Evolutionary conservation across 345 rosid genomes (phyloP).

Genomic region (Boechera retrofracta): DNA sequence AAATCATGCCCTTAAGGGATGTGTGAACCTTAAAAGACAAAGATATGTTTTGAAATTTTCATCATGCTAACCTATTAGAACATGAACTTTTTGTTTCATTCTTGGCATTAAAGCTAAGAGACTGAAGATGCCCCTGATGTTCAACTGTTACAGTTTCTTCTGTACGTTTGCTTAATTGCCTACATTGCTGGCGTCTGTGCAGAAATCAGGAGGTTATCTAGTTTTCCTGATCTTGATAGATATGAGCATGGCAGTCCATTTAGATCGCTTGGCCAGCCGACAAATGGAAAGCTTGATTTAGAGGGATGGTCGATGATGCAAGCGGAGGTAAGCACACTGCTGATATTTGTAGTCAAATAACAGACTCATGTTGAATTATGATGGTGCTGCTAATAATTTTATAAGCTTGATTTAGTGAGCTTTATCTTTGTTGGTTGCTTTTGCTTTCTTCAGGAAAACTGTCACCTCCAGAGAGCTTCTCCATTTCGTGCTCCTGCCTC

Average conservation of each 20-base stretch:
- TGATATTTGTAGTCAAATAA: slow-evolving; percentile 2
- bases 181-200: slow-evolving; percentile 41
- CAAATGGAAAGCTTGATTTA: slow-evolving; percentile 76
- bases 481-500: slow-evolving; percentile 66
- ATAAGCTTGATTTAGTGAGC: background rate
- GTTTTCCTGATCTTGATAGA: slow-evolving; percentile 75
- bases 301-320: slow-evolving; percentile 84
- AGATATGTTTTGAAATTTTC: background rate
- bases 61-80: background rate
- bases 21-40: slow-evolving; percentile 5
- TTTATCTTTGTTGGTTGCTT: background rate
- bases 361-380: slow-evolving; percentile 3
- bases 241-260: slow-evolving; percentile 86
- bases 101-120: background rate
- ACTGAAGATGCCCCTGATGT: background rate
- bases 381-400: slow-evolving; percentile 9
- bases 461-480: slow-evolving; percentile 72
- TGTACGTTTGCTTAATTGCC: background rate
- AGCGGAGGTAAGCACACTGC: slow-evolving; percentile 67
- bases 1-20: background rate
- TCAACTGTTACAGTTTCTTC: background rate
- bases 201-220: slow-evolving; percentile 78
- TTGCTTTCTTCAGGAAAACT: slow-evolving; percentile 65
- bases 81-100: background rate
- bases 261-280: slow-evolving; percentile 69